Evolutionary conservation across 1,139 yeast species (phyloP).

Genomic region (Pichia sp.): DNA sequence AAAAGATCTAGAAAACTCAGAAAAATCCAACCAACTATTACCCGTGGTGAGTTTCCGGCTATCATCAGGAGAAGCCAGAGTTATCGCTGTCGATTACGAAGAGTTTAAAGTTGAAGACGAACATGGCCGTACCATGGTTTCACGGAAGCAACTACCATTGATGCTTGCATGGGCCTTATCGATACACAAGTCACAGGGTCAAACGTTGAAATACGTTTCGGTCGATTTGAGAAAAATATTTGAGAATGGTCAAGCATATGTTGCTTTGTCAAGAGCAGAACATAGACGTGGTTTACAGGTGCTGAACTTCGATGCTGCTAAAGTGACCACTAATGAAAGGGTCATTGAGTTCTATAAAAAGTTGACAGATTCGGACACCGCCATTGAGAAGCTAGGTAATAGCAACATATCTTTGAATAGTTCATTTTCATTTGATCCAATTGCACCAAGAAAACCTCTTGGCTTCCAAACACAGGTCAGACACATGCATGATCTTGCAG

Average conservation of each 20-base stretch:
- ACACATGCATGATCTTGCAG: conserved; percentile 8
- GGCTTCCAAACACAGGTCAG: conserved; percentile 11
- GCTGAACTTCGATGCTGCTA: conserved; percentile 51
- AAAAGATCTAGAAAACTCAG: conserved; percentile 28
- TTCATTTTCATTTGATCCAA: background rate
- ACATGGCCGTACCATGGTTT: conserved; percentile 39
- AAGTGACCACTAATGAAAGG: conserved; percentile 53
- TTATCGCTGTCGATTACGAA: conserved; percentile 67
- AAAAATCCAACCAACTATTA: conserved; percentile 31
- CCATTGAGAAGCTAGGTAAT: conserved; percentile 1
- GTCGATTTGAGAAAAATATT: conserved; percentile 74
- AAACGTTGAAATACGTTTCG: conserved; percentile 73
- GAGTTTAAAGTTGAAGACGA: conserved; percentile 65
- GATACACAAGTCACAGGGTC: conserved; percentile 96
- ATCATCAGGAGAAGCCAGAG: conserved; percentile 65
- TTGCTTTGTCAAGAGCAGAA: conserved; percentile 83
- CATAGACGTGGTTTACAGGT: conserved; percentile 76
- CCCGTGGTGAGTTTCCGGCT: conserved; percentile 75
- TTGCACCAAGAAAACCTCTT: background rate
- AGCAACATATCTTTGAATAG: background rate
- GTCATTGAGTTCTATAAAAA: conserved; percentile 54
- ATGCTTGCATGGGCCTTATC: conserved; percentile 94
- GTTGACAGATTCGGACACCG: conserved; percentile 30
- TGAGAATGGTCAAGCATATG: conserved; percentile 94
- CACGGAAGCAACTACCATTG: conserved; percentile 70